Base-by-base conservation (phyloP, 140 eudicot species). In the Anethum foeniculum region DNA sequence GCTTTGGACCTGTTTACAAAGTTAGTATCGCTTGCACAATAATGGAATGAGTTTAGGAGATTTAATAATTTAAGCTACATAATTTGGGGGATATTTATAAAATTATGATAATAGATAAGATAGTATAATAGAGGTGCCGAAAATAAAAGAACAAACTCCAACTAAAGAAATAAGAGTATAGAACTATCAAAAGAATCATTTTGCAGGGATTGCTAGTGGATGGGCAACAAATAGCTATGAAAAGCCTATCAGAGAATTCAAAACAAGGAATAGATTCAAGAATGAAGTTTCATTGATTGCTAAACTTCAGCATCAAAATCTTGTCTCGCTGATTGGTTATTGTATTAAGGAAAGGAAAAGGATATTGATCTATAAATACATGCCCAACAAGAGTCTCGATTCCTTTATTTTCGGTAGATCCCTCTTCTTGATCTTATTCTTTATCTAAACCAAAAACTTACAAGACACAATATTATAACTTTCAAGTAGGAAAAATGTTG, bases 301-400 rank as follows among this genome's bases (percentile, higher is more conserved):
- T n/a, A 88, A 88, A 38, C 89, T 88, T 78, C 84, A 85, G 77
- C 89, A 88, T 43, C 81, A 87, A 56, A 88, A 88, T 83, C 89
- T 88, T 18, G 91, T 88, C 43, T 76, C 85, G 12, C 79, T 30
- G 16, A 43, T 34, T 36, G 44, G 80, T 23, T 81, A 52, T 75
- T 72, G 77, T 11, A 38, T 39, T 21, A 25, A 41, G 18, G 77
- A 19, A 73, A 1, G 21, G 51, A 19, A 21, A 23, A 41, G 54
- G 49, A 73, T 41, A 73, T 41, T 72, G 49, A 71, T 71, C 15
- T 71, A 71, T 38, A 30, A 71, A 39, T 41, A 73, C 51, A 73
- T 73, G 77, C 77, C 52, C 52, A 73, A 73, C 36, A 73, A 43
- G 6, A 71, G 54, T 73, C 51, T 73, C 1, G 54, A 73, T 43